These are phyloP conservation scores for Rhodomyrtus tomentosa DNA, from an alignment of 345 rosid genomes.

Conservation along the genomic window DNA sequence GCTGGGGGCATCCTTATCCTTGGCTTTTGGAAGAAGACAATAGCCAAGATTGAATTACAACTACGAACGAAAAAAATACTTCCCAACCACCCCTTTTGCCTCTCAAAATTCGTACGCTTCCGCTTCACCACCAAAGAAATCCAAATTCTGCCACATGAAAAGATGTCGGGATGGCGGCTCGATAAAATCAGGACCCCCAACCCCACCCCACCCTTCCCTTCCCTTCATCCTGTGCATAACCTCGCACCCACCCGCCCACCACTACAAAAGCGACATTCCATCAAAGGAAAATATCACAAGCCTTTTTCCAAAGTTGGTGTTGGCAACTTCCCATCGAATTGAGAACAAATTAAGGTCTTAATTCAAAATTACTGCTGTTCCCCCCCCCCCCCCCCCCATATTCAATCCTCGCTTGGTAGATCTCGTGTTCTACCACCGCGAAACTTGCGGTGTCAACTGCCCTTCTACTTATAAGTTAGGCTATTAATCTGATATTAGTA, in stretches of 20 bases:
- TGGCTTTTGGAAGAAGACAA: not conserved
- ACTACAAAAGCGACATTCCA: not conserved
- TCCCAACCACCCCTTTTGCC: not conserved
- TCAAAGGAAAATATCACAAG: not conserved
- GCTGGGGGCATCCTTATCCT: not conserved
- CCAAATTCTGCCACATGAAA: not conserved
- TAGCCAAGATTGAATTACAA: not conserved
- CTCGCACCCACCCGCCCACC: not conserved
- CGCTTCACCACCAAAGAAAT: not conserved
- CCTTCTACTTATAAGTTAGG: not conserved
- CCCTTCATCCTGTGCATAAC: not conserved
- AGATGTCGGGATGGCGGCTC: not conserved
- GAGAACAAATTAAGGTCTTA: not conserved
- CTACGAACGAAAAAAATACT: too few relatives aligned
- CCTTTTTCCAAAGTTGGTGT: not conserved
- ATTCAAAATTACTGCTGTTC: not conserved
- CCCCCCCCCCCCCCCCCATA: too few relatives aligned
- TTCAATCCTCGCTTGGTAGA: not conserved
- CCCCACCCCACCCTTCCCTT: too few relatives aligned
- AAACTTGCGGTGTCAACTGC: not conserved
- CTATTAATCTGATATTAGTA: not conserved
- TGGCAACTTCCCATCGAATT: not conserved
- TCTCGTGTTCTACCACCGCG: not conserved
- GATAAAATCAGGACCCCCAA: not conserved
- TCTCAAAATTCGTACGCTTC: not conserved